Percentiles rank a stretch among this genome's conserved stretches.
Conservation (phyloP, 805 yeast genomes). For the Saccharomyces mikatae region DNA sequence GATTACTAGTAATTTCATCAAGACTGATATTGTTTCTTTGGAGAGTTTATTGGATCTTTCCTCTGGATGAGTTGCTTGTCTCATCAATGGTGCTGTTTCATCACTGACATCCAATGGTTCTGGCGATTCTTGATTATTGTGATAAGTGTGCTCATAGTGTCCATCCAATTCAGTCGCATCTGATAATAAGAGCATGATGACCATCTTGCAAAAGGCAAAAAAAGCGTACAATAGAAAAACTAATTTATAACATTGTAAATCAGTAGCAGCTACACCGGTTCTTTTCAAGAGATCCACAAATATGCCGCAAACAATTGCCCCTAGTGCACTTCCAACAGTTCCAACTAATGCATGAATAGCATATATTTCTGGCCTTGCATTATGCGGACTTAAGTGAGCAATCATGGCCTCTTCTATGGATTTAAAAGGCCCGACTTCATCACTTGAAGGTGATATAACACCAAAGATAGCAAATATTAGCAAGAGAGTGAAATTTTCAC, state of each 20-base stretch:
- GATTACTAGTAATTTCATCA: constrained; percentile 44
- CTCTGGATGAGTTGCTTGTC: constrained; percentile 4
- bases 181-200: constrained; percentile 43
- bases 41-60: constrained; percentile 24
- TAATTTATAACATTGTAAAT: constrained; percentile 42
- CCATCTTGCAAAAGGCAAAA: constrained; percentile 46
- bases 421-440: constrained; percentile 85
- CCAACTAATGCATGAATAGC: constrained; percentile 67
- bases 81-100: constrained; percentile 23
- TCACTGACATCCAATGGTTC: constrained; percentile 17
- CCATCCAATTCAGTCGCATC: constrained; percentile 43
- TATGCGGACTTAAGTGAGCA: constrained; percentile 65
- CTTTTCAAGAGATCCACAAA: constrained; percentile 41
- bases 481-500: constrained; percentile 45
- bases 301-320: constrained; percentile 57
- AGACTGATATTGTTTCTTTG: constrained; percentile 34
- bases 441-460: constrained; percentile 83
- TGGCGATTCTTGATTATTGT: constrained; percentile 5
- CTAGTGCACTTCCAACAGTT: constrained; percentile 66
- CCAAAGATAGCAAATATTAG: constrained; percentile 71
- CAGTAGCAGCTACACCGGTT: constrained; percentile 29
- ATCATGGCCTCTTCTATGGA: constrained; percentile 77
- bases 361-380: constrained; percentile 61
- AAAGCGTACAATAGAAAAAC: constrained; percentile 50
- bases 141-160: constrained; percentile 12